phyloP scores from a whole-genome alignment of 1,284 basidiomycete species.

The Irpex sp. region DNA sequence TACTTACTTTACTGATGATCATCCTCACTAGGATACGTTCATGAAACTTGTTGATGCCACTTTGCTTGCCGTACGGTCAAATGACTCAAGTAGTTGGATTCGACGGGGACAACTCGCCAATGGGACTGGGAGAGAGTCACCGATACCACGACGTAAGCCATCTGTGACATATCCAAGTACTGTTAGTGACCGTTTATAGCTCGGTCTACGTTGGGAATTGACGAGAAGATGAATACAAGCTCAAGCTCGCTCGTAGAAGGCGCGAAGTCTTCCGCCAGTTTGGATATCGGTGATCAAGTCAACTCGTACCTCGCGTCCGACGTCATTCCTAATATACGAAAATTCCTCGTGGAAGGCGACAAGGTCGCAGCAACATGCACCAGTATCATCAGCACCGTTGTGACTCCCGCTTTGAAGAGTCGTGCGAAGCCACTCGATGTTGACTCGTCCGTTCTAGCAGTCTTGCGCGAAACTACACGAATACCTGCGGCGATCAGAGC shows the following conservation, averaged over 20 bases:
- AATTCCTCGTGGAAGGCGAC: slow-evolving; percentile 84
- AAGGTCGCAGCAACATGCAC: slow-evolving; percentile 75
- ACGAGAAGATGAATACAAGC: slow-evolving; percentile 55
- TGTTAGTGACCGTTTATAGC: slow-evolving; percentile 8
- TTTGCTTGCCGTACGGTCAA: slow-evolving; percentile 72
- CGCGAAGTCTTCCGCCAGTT: slow-evolving; percentile 35
- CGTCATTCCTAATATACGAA: slow-evolving; percentile 76
- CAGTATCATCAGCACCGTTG: slow-evolving; percentile 84
- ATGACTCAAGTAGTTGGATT: slow-evolving; percentile 80
- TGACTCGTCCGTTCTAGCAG: slow-evolving; percentile 60
- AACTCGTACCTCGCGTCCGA: slow-evolving; percentile 69
- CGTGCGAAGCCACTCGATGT: slow-evolving; percentile 73
- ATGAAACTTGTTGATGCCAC: slow-evolving; percentile 84
- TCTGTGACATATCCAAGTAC: not conserved
- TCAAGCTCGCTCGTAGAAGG: slow-evolving; percentile 32
- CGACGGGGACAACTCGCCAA: slow-evolving; percentile 52
- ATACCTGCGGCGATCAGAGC: slow-evolving; percentile 79
- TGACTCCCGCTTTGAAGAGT: slow-evolving; percentile 77
- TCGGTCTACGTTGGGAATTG: slow-evolving; percentile 38
- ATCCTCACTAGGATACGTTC: slow-evolving; percentile 64
- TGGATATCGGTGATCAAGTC: slow-evolving; percentile 60
- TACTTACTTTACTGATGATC: not conserved
- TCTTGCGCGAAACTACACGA: slow-evolving; percentile 77
- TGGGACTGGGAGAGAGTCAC: slow-evolving; percentile 68
- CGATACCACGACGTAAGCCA: slow-evolving; percentile 44